Conservation (phyloP, 352 stramenopile species). For the Pelagophyceae sp. region DNA sequence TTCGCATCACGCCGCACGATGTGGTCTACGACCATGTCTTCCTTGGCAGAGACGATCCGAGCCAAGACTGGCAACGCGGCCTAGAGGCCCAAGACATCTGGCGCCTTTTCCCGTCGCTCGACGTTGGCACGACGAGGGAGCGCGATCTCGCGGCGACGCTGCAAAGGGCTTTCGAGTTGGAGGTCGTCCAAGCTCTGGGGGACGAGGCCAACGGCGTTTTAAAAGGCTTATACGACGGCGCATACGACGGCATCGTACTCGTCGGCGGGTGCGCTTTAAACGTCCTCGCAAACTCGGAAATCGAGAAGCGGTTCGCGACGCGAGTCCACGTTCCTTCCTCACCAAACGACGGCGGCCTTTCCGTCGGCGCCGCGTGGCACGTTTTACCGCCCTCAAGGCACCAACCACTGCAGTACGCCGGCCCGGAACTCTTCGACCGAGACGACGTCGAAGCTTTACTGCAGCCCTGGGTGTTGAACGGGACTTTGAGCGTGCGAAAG, state of each 20-base stretch:
- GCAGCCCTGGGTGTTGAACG: background rate
- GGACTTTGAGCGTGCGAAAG: too few species aligned
- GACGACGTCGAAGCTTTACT: background rate
- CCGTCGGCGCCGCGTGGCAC: constrained; percentile 11
- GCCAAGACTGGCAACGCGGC: background rate
- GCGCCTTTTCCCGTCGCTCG: too few species aligned
- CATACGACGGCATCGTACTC: constrained; percentile 20
- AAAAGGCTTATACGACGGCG: too few species aligned
- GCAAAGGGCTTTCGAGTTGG: background rate
- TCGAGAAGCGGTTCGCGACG: background rate
- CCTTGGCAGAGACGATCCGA: background rate
- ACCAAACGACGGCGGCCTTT: constrained; percentile 9
- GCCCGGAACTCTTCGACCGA: constrained; percentile 13
- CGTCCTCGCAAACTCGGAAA: constrained; percentile 16
- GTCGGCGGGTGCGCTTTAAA: constrained; percentile 22
- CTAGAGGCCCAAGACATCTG: background rate
- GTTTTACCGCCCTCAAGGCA: background rate
- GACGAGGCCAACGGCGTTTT: too few species aligned
- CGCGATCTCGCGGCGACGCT: background rate
- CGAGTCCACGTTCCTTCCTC: constrained; percentile 12
- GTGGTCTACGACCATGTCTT: background rate
- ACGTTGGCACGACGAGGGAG: background rate
- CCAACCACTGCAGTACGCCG: constrained; percentile 6
- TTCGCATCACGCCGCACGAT: background rate
- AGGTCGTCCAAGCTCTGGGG: background rate